Base-by-base conservation (phyloP, 768 basidiomycete genomes). In the Kwoniella shandongensis region DNA sequence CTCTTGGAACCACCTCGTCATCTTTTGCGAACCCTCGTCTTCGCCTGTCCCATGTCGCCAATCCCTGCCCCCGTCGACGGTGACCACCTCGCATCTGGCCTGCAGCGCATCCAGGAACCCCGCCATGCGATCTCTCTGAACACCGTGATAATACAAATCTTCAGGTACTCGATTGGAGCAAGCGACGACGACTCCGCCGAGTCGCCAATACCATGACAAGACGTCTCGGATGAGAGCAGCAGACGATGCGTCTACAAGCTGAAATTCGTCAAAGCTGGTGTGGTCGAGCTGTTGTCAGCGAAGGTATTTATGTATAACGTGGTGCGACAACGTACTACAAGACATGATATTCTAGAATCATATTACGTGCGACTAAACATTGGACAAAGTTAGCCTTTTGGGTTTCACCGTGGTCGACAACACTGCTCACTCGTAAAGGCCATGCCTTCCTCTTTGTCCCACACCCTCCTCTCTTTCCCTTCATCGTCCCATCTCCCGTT, bases 121-220 rank as follows among this genome's bases (percentile, higher is more conserved):
- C 26, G 82, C 81, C 59, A 86, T 79, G 15, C 83, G 79, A 47
- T 84, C 81, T 22, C 80, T 74, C 62, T 84, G 83, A 1, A 85
- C 81, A 18, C 83, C 84, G 54, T 83, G 82, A 66, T 79, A 79
- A 75, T 84, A 84, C 15, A 84, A 74, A 54, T 84, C 83, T 61
- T 82, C 81, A 1, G 81, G 80, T 10, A 83, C 79, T 52, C 81
- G 80, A 67, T 84, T 84, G 40, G 74, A 77, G 23, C 76, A 79
- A 4, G 75, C 75, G 10, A 79, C 66, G 8, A 86, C 78, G 6
- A 85, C 81, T 1, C 84, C 83, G 17, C 83, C 84, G 70, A 86
- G 78, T 4, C 83, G 78, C 84, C 83, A 85, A 65, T 82, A 85
- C 83, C 82, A 85, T 12, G 82, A 80, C 15, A 85, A 70, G 4